A percentile compares a stretch with the other conserved stretches of the same genome.
Evolutionary conservation across 2,329 filamentous ascomycete genomes (phyloP).

Genomic region (Hypoxylon sp.): DNA sequence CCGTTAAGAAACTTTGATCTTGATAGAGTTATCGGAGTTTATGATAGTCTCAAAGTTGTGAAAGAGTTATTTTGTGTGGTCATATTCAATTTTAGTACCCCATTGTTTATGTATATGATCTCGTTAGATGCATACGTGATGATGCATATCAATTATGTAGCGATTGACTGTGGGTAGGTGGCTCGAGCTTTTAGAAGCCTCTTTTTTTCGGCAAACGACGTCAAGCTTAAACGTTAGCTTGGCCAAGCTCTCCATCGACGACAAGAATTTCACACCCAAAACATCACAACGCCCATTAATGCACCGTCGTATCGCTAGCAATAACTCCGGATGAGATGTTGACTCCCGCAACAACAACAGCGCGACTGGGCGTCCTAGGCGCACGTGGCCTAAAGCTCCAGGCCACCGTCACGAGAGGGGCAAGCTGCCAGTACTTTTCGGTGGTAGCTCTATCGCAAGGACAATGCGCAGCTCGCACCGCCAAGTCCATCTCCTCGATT

Average conservation of each 20-base stretch:
- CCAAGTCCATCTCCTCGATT: slow-evolving; percentile 38
- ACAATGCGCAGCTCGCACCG: slow-evolving; percentile 39
- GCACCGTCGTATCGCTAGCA: slow-evolving; percentile 17
- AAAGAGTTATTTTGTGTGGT: too few relatives aligned
- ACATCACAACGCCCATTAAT: slow-evolving; percentile 10
- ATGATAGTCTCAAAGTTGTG: too few relatives aligned
- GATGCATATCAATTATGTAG: too few relatives aligned
- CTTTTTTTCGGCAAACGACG: slow-evolving; percentile 27
- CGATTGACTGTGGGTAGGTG: slow-evolving; percentile 9
- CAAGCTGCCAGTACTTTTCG: slow-evolving; percentile 44
- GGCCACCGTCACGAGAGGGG: slow-evolving; percentile 44
- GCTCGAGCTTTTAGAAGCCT: slow-evolving; percentile 35
- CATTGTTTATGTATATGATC: too few relatives aligned
- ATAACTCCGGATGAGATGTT: slow-evolving; percentile 43
- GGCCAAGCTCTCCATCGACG: slow-evolving; percentile 17
- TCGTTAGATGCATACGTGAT: not conserved
- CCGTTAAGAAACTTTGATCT: too few relatives aligned
- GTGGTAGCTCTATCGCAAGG: slow-evolving; percentile 42
- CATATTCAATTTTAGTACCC: too few relatives aligned
- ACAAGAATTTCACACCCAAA: slow-evolving; percentile 22
- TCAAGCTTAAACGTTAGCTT: slow-evolving; percentile 37
- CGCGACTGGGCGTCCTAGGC: slow-evolving; percentile 47
- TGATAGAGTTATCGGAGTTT: too few relatives aligned
- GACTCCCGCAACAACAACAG: slow-evolving; percentile 44
- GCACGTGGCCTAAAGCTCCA: slow-evolving; percentile 48